A percentile compares a stretch with the other conserved stretches of the same genome.
These are phyloP conservation scores for Colletotrichum simmondsii DNA, from an alignment of 2,329 filamentous ascomycete species.

Conservation along the genomic window DNA sequence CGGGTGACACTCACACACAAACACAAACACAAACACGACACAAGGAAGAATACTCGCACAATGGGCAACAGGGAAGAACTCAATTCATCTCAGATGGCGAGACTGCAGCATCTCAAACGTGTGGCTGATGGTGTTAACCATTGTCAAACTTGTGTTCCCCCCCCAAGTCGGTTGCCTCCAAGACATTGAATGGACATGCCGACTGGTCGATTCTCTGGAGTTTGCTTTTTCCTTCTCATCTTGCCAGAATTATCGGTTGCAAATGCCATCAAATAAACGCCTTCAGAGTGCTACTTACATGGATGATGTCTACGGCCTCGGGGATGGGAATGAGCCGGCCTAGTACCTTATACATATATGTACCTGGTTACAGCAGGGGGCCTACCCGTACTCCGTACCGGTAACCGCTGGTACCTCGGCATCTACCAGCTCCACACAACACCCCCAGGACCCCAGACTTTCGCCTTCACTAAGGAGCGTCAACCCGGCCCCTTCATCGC, in stretches of 20 bases:
- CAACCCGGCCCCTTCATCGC: neutral
- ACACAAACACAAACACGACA: neutral
- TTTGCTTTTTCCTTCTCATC: neutral
- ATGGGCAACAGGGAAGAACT: neutral
- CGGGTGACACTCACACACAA: neutral
- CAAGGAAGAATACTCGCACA: neutral
- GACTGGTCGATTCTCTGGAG: neutral
- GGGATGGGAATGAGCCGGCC: too few relatives aligned
- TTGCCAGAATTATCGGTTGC: neutral
- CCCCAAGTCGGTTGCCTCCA: neutral
- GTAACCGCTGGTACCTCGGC: conserved; percentile 29
- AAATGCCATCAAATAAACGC: neutral
- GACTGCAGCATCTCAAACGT: conserved; percentile 6
- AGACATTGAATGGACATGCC: neutral
- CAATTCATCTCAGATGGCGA: neutral
- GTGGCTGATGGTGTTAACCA: neutral
- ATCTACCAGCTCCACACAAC: conserved; percentile 15
- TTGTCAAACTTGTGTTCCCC: neutral
- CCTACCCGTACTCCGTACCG: neutral
- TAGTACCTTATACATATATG: too few relatives aligned
- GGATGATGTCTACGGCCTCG: too few relatives aligned
- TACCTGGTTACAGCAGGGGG: too few relatives aligned
- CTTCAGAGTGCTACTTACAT: neutral
- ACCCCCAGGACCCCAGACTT: conserved; percentile 8
- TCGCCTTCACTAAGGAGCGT: too few relatives aligned